Base-by-base conservation (phyloP, 2,329 filamentous ascomycete species). In the Rhytidhysteron rufulum region DNA sequence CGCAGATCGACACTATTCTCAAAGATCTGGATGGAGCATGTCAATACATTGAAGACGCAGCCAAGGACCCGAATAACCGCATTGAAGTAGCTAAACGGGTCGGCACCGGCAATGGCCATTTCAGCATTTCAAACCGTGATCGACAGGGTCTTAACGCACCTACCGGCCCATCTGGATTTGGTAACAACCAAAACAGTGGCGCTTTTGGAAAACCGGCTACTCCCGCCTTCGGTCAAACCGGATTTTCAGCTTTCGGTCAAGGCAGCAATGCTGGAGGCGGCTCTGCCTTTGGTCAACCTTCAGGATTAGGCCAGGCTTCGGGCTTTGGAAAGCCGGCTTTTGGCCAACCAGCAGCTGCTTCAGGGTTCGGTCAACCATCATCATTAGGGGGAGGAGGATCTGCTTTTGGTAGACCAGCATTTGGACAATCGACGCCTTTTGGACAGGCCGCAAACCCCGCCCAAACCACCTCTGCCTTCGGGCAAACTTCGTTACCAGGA, bases 1-100 rank as follows among this genome's bases (percentile, higher is more conserved):
- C 82, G 42, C 87, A 93, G 60, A 87, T 90, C 37, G 77, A 86
- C 44, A 77, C 72, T n/a, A 82, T 83, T 1, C 58, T 88, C 1
- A 77, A 72, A 44, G 83, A 94, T 53, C 62, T 86, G 8, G 75
- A 84, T 44, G 86, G 82, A 3, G 89, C 90, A 11, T 53, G 63
- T 33, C 55, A 52, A 19, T 67, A 66, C 38, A 43, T 67, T 17
- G 53, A 58, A 46, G 63, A 60, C 30, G 64, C 63, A 31, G 54
- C 51, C 32, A 57, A 65, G 31, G 40, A 60, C 5, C 61, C 60
- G 30, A 57, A 56, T 2, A 65, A 67, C 37, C 50, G 62, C 20
- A 45, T 58, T 7, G 61, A 64, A 20, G 55, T 63, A 10, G 48
- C 51, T 8, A 32, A 34, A 19, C 47, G 54, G 24, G 6, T 16